Conservation (phyloP, 1,284 basidiomycete genomes). For the Earliella scabrosa region DNA sequence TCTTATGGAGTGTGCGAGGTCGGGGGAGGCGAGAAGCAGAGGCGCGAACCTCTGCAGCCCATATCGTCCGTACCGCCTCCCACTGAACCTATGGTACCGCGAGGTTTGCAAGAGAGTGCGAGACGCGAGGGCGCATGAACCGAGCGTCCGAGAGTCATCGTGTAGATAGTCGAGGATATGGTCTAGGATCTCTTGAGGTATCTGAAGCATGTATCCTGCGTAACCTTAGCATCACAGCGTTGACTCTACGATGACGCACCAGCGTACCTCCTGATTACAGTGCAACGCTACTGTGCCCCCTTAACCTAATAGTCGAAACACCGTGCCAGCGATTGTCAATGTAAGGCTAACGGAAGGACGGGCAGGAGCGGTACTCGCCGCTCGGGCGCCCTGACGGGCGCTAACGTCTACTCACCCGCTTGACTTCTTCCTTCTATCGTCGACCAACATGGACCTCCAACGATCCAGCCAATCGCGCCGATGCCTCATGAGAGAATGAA, state of each 20-base stretch:
- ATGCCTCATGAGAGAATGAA: slow-evolving; percentile 42
- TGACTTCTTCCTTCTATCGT: slow-evolving; percentile 5
- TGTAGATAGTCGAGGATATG: slow-evolving; percentile 39
- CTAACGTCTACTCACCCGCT: background rate
- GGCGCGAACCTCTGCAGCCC: background rate
- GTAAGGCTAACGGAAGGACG: too few species aligned
- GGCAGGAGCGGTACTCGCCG: too few species aligned
- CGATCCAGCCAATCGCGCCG: slow-evolving; percentile 39
- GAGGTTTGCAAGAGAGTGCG: slow-evolving; percentile 38
- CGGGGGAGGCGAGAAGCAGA: slow-evolving; percentile 6
- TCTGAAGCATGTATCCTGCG: slow-evolving; percentile 19
- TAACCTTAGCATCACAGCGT: background rate
- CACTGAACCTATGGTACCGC: slow-evolving; percentile 40
- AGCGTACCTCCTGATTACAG: too few species aligned
- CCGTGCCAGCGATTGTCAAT: too few species aligned
- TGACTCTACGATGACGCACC: too few species aligned
- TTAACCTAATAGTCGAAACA: too few species aligned
- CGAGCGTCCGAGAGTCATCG: slow-evolving; percentile 35
- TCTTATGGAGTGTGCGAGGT: slow-evolving; percentile 5
- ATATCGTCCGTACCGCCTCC: slow-evolving; percentile 9
- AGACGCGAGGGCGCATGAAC: slow-evolving; percentile 40
- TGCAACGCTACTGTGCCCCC: too few species aligned
- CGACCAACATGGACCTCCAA: slow-evolving; percentile 33
- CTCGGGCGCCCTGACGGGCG: too few species aligned
- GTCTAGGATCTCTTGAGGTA: slow-evolving; percentile 40